These are phyloP conservation scores for Tulasnella calospora DNA, from an alignment of 768 basidiomycete genomes.

Conservation along the genomic window DNA sequence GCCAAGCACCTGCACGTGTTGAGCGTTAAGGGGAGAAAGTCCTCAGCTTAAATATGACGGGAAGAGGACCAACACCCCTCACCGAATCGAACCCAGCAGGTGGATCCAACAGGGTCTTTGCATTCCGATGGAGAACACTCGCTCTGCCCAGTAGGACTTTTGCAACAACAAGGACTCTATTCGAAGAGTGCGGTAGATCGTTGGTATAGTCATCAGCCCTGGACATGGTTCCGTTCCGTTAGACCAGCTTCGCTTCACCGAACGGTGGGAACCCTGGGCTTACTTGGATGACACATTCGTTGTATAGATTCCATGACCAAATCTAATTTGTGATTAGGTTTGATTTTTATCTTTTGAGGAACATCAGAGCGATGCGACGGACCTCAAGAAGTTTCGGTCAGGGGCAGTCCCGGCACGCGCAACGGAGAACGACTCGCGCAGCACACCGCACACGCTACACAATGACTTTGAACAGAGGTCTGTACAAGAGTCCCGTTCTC, in stretches of 20 bases:
- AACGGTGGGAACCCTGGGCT: background rate
- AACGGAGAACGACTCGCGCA: background rate
- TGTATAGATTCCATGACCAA: slow-evolving; percentile 13
- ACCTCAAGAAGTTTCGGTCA: background rate
- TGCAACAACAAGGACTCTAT: background rate
- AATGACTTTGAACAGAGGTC: background rate
- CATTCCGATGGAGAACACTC: background rate
- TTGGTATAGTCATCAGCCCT: slow-evolving; percentile 14
- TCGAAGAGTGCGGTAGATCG: background rate
- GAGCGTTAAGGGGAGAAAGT: background rate
- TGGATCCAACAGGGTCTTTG: background rate
- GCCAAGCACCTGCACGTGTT: background rate
- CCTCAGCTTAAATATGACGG: background rate
- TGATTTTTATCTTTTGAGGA: background rate
- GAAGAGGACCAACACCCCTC: background rate
- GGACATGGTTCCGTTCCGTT: background rate
- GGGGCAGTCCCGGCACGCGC: background rate
- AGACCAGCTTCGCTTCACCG: background rate
- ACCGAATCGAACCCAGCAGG: background rate
- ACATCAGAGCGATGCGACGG: background rate
- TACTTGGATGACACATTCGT: slow-evolving; percentile 7
- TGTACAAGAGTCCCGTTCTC: background rate
- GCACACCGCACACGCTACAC: background rate
- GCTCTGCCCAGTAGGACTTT: background rate
- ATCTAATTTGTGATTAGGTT: background rate